Evolutionary conservation across 1,139 yeast genomes (phyloP), one percentile per base, ranked within the genome.

Genomic region (Maudiozyma humilis): DNA sequence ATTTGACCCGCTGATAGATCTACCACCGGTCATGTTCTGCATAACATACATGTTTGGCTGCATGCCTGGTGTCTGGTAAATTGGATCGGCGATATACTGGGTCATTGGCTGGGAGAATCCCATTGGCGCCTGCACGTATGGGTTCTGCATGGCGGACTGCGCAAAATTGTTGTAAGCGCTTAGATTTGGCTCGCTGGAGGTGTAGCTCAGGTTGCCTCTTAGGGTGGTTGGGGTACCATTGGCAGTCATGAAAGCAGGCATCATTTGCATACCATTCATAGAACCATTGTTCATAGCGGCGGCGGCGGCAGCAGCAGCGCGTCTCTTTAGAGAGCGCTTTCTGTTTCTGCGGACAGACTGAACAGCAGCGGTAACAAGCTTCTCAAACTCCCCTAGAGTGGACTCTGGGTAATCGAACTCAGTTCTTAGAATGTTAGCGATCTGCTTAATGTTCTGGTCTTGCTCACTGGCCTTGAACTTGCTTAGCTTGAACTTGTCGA

Each of bases 391-490:
- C 1, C 70, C 66, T 33, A 78, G 20, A 3, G 45, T 36, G 13
- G 73, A 75, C 5, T 65, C 66, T 0, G 79, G 75, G 59, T 81
- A 88, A n/a, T 78, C 76, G 57, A 86, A 91, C 65, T 91, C 97
- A 1, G 70, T 66, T 52, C 95, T 68, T 41, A 91, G 68, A 5
- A 79, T 73, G 45, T 78, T 77, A 0, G 97, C 95, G 27, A 91
- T 91, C 43, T 75, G 71, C 40, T 72, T 70, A 41, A 89, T 87
- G 52, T 82, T 82, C 25, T 73, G 77, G 53, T 89, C 96, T 62
- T 89, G 97, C 60, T 89, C 96, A 45, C 89, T 78, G 1, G 97
- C 96, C 66, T 87, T 88, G 49, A 78, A 78, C 20, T 79, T 72
- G 51, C 89, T 79, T 45, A 91, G 69, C 43, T 81, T 82, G 54